These are phyloP conservation scores for Podospora bellae-mahoneyi DNA, from an alignment of 495 filamentous ascomycete species.

Conservation along the genomic window DNA sequence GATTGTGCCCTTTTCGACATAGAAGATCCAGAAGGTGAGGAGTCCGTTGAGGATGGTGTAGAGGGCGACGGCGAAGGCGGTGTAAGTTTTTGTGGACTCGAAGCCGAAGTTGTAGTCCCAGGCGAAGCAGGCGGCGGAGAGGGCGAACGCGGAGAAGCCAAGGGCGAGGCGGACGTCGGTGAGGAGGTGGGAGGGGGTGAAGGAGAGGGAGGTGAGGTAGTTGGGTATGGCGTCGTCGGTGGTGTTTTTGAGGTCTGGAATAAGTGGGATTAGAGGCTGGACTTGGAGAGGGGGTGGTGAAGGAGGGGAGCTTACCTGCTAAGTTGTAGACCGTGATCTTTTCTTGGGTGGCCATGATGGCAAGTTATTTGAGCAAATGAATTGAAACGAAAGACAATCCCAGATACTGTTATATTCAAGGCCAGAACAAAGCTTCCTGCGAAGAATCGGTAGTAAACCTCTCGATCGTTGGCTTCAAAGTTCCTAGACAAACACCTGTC, in stretches of 20 bases:
- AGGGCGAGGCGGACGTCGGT: constrained; percentile 77
- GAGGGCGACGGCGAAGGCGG: constrained; percentile 67
- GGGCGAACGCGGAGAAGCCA: constrained; percentile 76
- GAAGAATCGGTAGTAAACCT: not conserved
- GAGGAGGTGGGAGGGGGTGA: constrained; percentile 74
- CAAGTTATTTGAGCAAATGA: not conserved
- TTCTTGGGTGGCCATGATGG: constrained; percentile 43
- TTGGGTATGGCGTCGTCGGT: constrained; percentile 91
- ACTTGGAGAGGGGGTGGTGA: not conserved
- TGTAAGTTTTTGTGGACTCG: constrained; percentile 72
- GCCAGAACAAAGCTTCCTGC: not conserved
- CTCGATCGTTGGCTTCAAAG: not conserved
- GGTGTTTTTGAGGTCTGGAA: constrained; percentile 88
- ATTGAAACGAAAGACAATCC: not conserved
- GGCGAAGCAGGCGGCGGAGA: constrained; percentile 78
- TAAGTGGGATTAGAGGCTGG: constrained; percentile 13
- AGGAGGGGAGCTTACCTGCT: constrained; percentile 46
- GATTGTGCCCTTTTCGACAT: constrained; percentile 74
- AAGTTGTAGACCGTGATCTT: constrained; percentile 68
- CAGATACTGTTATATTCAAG: not conserved
- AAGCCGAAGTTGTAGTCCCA: constrained; percentile 90
- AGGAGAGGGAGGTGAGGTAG: constrained; percentile 81
- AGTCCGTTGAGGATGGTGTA: constrained; percentile 79
- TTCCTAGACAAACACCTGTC: not conserved
- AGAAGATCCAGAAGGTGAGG: constrained; percentile 83